Conservation (phyloP, 306 rosid genomes). For the Citrullus mucosospermus region DNA sequence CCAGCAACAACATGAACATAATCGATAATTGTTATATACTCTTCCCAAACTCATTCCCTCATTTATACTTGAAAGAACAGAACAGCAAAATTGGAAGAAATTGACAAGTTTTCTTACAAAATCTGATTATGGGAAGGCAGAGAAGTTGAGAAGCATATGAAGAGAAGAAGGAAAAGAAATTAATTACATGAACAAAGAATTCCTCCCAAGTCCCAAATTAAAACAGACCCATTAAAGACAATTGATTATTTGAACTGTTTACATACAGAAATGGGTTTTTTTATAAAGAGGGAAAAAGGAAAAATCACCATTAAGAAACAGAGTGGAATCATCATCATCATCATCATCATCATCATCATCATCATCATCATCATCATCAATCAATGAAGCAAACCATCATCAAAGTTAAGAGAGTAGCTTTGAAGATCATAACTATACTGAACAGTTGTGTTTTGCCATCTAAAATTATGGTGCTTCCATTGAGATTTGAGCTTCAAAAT, state of each 20-base stretch:
- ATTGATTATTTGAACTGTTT: background rate
- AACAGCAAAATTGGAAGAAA: background rate
- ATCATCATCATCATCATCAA: no score
- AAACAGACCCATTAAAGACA: background rate
- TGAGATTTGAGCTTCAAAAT: constrained; percentile 40
- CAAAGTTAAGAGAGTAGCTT: constrained; percentile 80
- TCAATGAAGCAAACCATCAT: constrained; percentile 38
- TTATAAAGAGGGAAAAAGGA: no score
- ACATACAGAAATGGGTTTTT: background rate
- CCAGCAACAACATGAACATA: no score
- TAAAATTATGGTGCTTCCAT: constrained; percentile 36
- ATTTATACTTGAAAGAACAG: no score
- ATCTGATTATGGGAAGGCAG: background rate
- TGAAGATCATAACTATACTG: constrained; percentile 59
- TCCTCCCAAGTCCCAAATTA: background rate
- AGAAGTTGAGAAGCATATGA: background rate
- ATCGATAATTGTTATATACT: no score
- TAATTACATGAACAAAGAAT: background rate
- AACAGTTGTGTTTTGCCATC: constrained; percentile 20
- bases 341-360: background rate
- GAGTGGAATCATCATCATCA: background rate
- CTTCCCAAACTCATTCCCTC: no score
- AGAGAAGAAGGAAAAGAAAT: background rate
- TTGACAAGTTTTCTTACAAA: background rate
- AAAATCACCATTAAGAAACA: constrained; percentile 4